Evolutionary conservation across 2,329 filamentous ascomycete species (phyloP).

Genomic region (Davidsoniella virescens): DNA sequence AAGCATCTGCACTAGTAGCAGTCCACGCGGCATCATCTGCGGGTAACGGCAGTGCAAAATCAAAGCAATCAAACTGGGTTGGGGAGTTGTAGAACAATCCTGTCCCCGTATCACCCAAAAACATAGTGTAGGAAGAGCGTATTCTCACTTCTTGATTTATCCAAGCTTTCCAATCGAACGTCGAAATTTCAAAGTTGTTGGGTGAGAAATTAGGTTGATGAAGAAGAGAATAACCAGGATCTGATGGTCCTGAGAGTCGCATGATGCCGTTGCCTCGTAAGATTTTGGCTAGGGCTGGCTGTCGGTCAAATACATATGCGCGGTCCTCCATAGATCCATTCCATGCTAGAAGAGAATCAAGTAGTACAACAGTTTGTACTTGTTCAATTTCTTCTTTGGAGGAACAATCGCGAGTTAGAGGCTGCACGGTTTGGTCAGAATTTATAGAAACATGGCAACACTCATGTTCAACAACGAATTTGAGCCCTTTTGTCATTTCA

Average conservation of each 20-base stretch:
- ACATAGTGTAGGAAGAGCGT: constrained; percentile 48
- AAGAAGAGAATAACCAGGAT: constrained; percentile 34
- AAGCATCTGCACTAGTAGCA: constrained; percentile 40
- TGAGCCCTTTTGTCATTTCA: constrained; percentile 49
- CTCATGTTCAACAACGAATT: constrained; percentile 40
- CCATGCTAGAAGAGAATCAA: neutral
- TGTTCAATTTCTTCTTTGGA: constrained; percentile 39
- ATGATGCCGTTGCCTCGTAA: neutral
- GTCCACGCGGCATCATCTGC: constrained; percentile 62
- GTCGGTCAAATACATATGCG: constrained; percentile 33
- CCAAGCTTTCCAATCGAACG: constrained; percentile 52
- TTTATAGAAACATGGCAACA: constrained; percentile 28
- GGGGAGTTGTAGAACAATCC: constrained; percentile 56
- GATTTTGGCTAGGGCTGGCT: neutral
- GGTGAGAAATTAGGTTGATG: constrained; percentile 39
- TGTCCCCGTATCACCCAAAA: constrained; percentile 46
- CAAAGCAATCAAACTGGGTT: constrained; percentile 45
- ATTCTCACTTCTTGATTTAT: constrained; percentile 54
- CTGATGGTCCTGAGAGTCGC: neutral
- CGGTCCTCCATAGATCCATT: constrained; percentile 50
- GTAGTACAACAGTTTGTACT: constrained; percentile 29
- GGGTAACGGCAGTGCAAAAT: constrained; percentile 52
- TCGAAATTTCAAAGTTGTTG: constrained; percentile 29
- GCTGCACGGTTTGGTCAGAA: constrained; percentile 13
- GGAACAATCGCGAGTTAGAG: constrained; percentile 18